These are phyloP conservation scores for Phylloporus sp. DNA, from an alignment of 1,284 basidiomycete species.

Conservation along the genomic window DNA sequence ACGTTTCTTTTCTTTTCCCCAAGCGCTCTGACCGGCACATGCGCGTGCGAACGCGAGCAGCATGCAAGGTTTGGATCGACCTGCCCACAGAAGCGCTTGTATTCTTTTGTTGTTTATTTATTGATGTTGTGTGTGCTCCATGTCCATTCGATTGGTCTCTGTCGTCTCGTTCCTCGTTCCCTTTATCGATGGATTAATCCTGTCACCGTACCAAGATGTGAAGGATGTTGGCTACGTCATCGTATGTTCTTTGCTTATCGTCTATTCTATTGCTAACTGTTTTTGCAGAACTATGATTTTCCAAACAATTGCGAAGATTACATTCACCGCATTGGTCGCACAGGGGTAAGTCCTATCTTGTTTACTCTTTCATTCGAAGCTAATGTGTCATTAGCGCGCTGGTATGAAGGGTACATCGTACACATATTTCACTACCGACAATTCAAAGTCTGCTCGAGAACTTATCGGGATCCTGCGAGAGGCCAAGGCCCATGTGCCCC, in stretches of 20 bases:
- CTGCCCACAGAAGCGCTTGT: constrained; percentile 65
- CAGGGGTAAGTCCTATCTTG: constrained; percentile 63
- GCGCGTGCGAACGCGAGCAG: constrained; percentile 40
- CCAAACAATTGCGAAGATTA: constrained; percentile 97
- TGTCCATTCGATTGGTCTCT: constrained; percentile 44
- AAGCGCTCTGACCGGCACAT: constrained; percentile 41
- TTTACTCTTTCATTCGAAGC: not conserved
- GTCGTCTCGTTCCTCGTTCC: constrained; percentile 44
- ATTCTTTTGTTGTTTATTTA: constrained; percentile 49
- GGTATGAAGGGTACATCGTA: constrained; percentile 91
- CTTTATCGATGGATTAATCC: constrained; percentile 41
- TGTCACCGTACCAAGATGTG: constrained; percentile 71
- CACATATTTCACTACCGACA: constrained; percentile 96
- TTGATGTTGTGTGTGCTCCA: constrained; percentile 63
- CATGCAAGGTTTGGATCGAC: constrained; percentile 39
- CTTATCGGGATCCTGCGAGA: constrained; percentile 89
- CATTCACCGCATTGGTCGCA: constrained; percentile 92
- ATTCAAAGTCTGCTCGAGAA: constrained; percentile 93
- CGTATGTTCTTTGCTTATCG: constrained; percentile 57
- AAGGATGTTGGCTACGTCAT: constrained; percentile 95
- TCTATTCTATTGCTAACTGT: constrained; percentile 32
- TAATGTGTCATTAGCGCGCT: constrained; percentile 66
- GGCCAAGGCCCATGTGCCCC: constrained; percentile 88
- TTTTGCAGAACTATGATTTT: constrained; percentile 91
- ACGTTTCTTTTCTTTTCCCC: constrained; percentile 63